Evolutionary conservation across 1,284 basidiomycete species (phyloP), one percentile per base, ranked within the genome.

Genomic region (Entoloma clypeatum): DNA sequence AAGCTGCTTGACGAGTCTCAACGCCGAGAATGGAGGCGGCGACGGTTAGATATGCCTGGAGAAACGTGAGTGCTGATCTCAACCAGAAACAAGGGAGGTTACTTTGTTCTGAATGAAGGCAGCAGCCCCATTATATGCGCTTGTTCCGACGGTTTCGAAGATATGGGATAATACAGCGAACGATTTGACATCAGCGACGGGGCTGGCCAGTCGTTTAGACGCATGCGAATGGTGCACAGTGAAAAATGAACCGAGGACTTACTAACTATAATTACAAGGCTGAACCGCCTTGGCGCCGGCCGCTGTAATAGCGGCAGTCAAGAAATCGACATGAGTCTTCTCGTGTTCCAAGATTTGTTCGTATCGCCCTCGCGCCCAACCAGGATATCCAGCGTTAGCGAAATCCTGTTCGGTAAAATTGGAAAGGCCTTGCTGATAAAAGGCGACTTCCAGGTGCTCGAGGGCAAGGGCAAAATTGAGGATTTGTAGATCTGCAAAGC

Each of bases 141-240:
- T 58, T 1, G 67, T 64, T n/a, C 72, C 74, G 33, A 83, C 70
- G 17, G 68, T 72, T 58, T 84, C 80, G n/a, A 86, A 58, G 7
- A 75, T 65, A 48, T 68, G 67, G 16, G 77, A 69, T 23, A 75
- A 61, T 9, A 69, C 65, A 24, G 74, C 63, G 58, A 85, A 86
- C 2, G 67, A 61, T 40, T 59, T 60, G 2, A 70, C 61, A 41
- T 72, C 69, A 10, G 60, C 61, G 50, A 71, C 65, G 17, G 73
- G 71, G 60, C 81, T 83, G 26, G 11, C 23, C n/a, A 9, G 13
- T 23, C 14, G 4, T 11, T 50, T n/a, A 49, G 41, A 26, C 24
- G 39, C n/a, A n/a, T n/a, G n/a, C n/a, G n/a, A n/a, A n/a, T n/a
- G n/a, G n/a, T n/a, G n/a, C n/a, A 30, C 8, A 18, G 30, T 21